Percentiles rank a stretch among this genome's conserved stretches.
These are phyloP conservation scores for Dendrostoma leiphaemia DNA, from an alignment of 2,329 filamentous ascomycete genomes.

Conservation along the genomic window DNA sequence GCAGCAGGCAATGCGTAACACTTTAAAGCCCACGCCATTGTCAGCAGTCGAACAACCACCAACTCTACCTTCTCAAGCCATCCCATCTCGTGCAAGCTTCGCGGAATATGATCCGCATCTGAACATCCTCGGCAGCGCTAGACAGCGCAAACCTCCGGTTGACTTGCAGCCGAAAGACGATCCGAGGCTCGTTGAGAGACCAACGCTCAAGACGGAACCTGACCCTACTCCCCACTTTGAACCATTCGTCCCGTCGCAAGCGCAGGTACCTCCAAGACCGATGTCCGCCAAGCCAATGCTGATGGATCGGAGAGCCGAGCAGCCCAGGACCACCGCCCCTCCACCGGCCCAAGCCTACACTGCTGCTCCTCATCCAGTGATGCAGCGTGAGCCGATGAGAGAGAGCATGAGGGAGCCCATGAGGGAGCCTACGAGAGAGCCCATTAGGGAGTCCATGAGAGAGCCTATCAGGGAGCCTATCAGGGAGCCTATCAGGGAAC, in stretches of 20 bases:
- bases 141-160: conserved; percentile 32
- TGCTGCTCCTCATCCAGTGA: conserved; percentile 20
- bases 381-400: conserved; percentile 10
- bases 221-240: conserved; percentile 47
- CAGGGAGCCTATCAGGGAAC: conserved; percentile 1
- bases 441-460: conserved; percentile 4
- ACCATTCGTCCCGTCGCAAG: conserved; percentile 38
- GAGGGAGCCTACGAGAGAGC: neutral
- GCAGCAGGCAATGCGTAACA: conserved; percentile 36
- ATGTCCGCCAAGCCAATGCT: conserved; percentile 35
- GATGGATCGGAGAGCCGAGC: conserved; percentile 40
- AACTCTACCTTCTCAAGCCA: conserved; percentile 27
- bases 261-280: conserved; percentile 33
- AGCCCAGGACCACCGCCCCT: conserved; percentile 35
- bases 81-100: conserved; percentile 26
- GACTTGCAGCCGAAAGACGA: conserved; percentile 27
- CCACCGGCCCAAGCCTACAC: conserved; percentile 32
- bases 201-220: conserved; percentile 48
- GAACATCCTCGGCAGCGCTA: conserved; percentile 23
- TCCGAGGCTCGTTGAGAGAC: conserved; percentile 24
- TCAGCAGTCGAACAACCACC: conserved; percentile 26
- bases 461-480: conserved; percentile 5
- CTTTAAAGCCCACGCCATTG: conserved; percentile 36
- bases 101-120: conserved; percentile 14
- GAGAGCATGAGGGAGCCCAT: neutral